These are phyloP conservation scores for Triticum urartu DNA, from an alignment of 176 grass and related monocot species.

Conservation along the genomic window DNA sequence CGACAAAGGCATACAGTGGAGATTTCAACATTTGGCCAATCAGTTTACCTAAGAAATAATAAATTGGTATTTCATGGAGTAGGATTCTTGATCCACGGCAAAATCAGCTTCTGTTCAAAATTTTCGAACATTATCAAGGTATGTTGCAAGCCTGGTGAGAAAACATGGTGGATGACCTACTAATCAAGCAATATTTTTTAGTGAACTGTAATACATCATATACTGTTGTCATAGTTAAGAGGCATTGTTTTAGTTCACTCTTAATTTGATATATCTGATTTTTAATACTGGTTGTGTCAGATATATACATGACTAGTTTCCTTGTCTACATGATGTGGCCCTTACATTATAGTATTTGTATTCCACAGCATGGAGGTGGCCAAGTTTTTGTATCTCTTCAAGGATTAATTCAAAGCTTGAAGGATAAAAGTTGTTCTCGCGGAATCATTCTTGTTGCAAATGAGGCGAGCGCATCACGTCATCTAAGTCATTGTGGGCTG, in stretches of 20 bases:
- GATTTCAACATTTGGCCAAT: conserved; percentile 38
- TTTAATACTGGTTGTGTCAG: not conserved
- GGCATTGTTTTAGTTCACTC: not conserved
- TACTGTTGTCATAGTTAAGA: not conserved
- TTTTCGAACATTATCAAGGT: conserved; percentile 85
- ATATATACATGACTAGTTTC: not conserved
- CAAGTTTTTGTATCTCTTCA: conserved; percentile 87
- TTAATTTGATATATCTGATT: not conserved
- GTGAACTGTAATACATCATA: conserved; percentile 4
- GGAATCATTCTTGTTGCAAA: conserved; percentile 80
- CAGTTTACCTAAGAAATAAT: conserved; percentile 39
- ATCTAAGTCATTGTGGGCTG: conserved; percentile 67
- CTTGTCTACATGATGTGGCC: not conserved
- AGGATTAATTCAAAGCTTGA: conserved; percentile 70
- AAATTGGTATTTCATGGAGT: conserved; percentile 62
- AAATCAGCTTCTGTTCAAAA: conserved; percentile 74
- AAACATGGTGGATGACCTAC: not conserved
- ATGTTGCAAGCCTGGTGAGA: conserved; percentile 17
- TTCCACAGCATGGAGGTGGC: conserved; percentile 82
- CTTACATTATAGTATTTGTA: conserved; percentile 20
- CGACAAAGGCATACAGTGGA: conserved; percentile 36
- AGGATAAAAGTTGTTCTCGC: conserved; percentile 34
- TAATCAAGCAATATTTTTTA: conserved; percentile 4
- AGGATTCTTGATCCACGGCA: conserved; percentile 78
- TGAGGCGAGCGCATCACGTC: conserved; percentile 62